phyloP scores from a whole-genome alignment of 495 filamentous ascomycete species.

The Niebla homalea region DNA sequence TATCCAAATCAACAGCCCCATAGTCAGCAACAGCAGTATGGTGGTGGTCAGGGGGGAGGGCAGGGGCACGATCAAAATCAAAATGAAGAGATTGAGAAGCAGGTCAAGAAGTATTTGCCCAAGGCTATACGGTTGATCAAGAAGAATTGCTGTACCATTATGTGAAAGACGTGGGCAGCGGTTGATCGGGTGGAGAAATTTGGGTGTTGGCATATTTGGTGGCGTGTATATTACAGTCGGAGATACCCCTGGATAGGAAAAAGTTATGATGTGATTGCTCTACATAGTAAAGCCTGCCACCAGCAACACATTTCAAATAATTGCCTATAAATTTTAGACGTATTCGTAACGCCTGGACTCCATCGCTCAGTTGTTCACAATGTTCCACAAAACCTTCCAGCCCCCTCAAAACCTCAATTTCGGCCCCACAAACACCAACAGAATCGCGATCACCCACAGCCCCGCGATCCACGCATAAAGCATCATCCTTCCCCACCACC shows the following conservation, averaged over 20 bases:
- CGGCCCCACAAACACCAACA: conserved; percentile 68
- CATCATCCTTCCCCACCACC: conserved; percentile 75
- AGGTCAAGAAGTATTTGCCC: conserved; percentile 49
- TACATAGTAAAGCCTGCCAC: no score
- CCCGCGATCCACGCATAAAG: conserved; percentile 74
- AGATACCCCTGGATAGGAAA: no score
- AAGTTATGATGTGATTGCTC: no score
- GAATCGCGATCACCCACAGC: conserved; percentile 56
- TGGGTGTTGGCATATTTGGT: not conserved
- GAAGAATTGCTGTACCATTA: conserved; percentile 63
- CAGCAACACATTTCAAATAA: no score
- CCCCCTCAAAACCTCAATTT: conserved; percentile 64
- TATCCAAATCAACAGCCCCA: conserved; percentile 21
- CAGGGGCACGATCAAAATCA: conserved; percentile 31
- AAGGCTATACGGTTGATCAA: conserved; percentile 49
- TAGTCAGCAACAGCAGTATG: conserved; percentile 24
- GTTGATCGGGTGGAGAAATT: no score
- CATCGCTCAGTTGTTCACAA: no score
- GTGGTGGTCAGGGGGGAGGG: conserved; percentile 6
- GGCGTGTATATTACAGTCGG: not conserved
- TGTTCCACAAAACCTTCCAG: no score
- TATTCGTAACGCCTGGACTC: no score
- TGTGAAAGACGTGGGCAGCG: conserved; percentile 34
- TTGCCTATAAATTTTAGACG: no score
- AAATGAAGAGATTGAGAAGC: conserved; percentile 49